These are phyloP conservation scores for Mucor saturninus DNA, from an alignment of 371 early-diverging fungal genomes.

Conservation along the genomic window DNA sequence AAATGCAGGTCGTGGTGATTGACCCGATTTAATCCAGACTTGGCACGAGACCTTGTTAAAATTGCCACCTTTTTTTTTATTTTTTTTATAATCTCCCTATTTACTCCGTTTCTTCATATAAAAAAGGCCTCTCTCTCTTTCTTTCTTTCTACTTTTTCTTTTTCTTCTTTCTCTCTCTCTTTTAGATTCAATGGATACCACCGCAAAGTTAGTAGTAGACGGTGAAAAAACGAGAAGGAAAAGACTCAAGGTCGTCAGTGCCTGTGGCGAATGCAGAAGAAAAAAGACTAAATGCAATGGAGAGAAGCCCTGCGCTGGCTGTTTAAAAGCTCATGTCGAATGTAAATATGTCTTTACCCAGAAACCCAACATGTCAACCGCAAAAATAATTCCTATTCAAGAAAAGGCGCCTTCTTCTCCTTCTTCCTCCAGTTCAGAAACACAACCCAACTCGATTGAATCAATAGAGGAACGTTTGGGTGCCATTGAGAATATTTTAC, in stretches of 20 bases:
- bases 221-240: slow-evolving; percentile 35
- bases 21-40: slow-evolving; percentile 25
- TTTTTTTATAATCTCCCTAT: neutral
- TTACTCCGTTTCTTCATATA: neutral
- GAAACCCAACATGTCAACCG: neutral
- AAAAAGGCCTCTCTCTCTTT: neutral
- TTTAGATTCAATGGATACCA: slow-evolving; percentile 5
- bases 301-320: slow-evolving; percentile 35
- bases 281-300: slow-evolving; percentile 46
- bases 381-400: neutral
- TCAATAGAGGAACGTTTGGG: slow-evolving; percentile 32
- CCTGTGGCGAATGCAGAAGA: slow-evolving; percentile 39
- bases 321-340: slow-evolving; percentile 36
- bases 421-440: neutral
- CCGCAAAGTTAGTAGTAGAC: slow-evolving; percentile 5
- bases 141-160: neutral
- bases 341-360: slow-evolving; percentile 29
- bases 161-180: neutral
- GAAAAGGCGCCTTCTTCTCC: neutral
- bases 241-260: slow-evolving; percentile 40
- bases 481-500: slow-evolving; percentile 31
- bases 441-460: slow-evolving; percentile 24
- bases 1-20: slow-evolving; percentile 24
- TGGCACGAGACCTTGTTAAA: slow-evolving; percentile 12
- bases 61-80: neutral